Evolutionary conservation across 106 monocot genomes (phyloP).

Genomic region (Cymbidium sinense): DNA sequence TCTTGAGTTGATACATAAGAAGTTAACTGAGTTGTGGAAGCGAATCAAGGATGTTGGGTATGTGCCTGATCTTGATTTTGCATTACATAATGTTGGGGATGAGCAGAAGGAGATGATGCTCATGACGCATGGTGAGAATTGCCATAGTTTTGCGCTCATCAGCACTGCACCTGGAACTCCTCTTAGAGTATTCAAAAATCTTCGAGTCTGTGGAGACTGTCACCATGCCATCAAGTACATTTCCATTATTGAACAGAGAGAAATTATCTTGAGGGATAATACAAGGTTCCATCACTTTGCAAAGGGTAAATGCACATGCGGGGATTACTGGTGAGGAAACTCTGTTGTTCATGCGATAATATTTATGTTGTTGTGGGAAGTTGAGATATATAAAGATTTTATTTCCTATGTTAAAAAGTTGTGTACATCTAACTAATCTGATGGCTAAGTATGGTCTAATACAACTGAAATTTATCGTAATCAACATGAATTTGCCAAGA

Average conservation of each 20-base stretch:
- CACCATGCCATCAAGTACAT: conserved; percentile 54
- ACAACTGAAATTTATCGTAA: too few species aligned
- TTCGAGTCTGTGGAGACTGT: conserved; percentile 70
- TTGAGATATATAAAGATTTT: neutral
- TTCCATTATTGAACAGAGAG: conserved; percentile 37
- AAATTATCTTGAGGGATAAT: conserved; percentile 56
- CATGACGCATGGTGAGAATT: conserved; percentile 65
- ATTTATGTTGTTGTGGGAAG: neutral
- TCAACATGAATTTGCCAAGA: too few species aligned
- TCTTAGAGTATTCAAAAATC: conserved; percentile 64
- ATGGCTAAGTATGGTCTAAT: too few species aligned
- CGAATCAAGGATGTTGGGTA: conserved; percentile 41
- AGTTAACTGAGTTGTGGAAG: conserved; percentile 36
- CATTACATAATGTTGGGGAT: conserved; percentile 38
- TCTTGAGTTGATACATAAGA: conserved; percentile 33
- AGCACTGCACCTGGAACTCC: conserved; percentile 18
- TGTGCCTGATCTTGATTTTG: conserved; percentile 40
- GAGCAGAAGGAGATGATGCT: conserved; percentile 41
- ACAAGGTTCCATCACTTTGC: conserved; percentile 70
- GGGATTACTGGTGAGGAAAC: conserved; percentile 60
- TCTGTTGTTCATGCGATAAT: neutral
- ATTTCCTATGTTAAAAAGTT: neutral
- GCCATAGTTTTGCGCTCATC: conserved; percentile 60
- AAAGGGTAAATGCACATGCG: conserved; percentile 52
- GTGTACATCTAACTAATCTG: neutral